phyloP scores from a whole-genome alignment of 192 early-diverging fungal genomes.

The Dissophora ornata region DNA sequence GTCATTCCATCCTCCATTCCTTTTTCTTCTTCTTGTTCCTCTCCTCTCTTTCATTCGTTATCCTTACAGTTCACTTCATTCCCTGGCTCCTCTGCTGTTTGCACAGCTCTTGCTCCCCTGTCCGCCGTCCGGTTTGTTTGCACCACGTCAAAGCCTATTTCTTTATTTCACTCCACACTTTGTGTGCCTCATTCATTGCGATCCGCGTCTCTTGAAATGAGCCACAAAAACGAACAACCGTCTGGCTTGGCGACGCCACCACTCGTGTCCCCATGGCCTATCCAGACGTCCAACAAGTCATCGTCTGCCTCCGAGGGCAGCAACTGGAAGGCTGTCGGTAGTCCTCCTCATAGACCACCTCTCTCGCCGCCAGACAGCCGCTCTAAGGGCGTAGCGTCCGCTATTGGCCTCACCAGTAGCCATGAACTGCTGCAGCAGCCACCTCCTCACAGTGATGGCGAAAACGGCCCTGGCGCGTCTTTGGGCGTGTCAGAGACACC shows the following conservation, averaged over 20 bases:
- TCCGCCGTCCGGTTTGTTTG: too few relatives aligned
- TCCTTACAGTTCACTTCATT: too few relatives aligned
- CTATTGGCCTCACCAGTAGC: too few relatives aligned
- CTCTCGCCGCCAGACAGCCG: constrained; percentile 52
- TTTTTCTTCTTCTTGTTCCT: too few relatives aligned
- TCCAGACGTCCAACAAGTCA: constrained; percentile 7
- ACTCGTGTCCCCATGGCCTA: constrained; percentile 13
- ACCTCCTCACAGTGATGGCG: background rate
- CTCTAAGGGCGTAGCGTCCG: background rate
- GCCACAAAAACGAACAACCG: background rate
- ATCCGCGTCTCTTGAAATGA: constrained; percentile 7
- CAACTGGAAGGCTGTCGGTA: constrained; percentile 71
- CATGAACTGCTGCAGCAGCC: background rate
- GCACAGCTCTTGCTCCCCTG: too few relatives aligned
- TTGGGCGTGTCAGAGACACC: background rate
- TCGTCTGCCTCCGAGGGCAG: constrained; percentile 10
- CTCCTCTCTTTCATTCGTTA: too few relatives aligned
- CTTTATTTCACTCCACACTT: background rate
- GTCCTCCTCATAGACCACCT: constrained; percentile 61
- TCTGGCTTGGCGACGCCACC: constrained; percentile 33
- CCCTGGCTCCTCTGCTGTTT: too few relatives aligned
- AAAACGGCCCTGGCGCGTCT: background rate
- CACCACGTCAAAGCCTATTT: background rate
- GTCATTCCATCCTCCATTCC: too few relatives aligned
- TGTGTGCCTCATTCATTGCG: background rate